Evolutionary conservation across 202 grass and related monocot genomes (phyloP).

Genomic region (Hordeum pubiflorum): DNA sequence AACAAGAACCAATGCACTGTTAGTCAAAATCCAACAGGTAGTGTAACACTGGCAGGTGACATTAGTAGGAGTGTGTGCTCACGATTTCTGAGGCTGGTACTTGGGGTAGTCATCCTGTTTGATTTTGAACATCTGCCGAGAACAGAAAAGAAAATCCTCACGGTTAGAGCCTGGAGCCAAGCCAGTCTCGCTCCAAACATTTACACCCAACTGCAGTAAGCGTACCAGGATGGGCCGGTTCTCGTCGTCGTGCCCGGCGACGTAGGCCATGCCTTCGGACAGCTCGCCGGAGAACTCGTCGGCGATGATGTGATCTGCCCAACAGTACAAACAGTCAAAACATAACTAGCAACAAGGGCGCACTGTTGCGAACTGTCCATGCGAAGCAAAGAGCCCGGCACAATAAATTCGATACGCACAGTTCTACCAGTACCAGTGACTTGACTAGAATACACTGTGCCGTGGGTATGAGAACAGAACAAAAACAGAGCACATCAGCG

Average conservation of each 20-base stretch:
- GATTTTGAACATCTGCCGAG: conserved; percentile 71
- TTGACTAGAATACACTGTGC: conserved; percentile 42
- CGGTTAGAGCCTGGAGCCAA: neutral
- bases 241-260: conserved; percentile 91
- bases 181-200: neutral
- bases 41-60: no score
- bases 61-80: neutral
- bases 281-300: conserved; percentile 92
- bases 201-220: neutral
- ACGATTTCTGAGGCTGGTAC: conserved; percentile 83
- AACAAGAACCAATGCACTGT: neutral
- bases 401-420: conserved; percentile 22
- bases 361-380: conserved; percentile 10
- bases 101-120: conserved; percentile 93
- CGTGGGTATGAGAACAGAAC: conserved; percentile 17
- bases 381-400: neutral
- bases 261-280: conserved; percentile 71
- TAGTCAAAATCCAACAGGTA: neutral
- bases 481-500: conserved; percentile 16
- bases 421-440: neutral
- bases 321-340: neutral
- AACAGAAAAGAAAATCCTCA: neutral
- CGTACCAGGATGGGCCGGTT: conserved; percentile 81
- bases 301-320: conserved; percentile 77
- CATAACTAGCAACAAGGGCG: neutral